Evolutionary conservation across 768 basidiomycete species (phyloP), one percentile per base, ranked within the genome.

Genomic region (Podaxis pistillaris): DNA sequence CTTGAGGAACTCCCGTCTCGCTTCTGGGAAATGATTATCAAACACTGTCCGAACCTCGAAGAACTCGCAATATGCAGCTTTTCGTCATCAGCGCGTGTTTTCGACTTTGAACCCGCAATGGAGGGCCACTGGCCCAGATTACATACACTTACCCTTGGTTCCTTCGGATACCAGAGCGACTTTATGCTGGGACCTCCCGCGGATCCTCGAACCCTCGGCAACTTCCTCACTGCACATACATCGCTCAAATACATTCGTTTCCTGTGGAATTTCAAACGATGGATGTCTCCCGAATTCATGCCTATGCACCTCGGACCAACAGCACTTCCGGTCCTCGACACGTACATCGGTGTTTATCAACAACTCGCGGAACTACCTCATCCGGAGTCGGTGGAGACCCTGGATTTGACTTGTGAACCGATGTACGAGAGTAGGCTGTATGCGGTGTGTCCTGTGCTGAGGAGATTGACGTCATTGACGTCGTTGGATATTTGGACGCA

Each of bases 351-450:
- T 3, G 72, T 83, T 36, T 79, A 80, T 55, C 82, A 82, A 64
- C 81, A 83, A 57, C 72, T 83, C 6, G 72, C 74, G 0, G 70
- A 74, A 28, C 67, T 81, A 6, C 80, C 80, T 0, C 69, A 75
- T 56, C 72, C 72, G 3, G 62, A 65, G 33, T 68, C 68, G 3
- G 70, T 84, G 24, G 74, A 79, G 63, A 78, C 74, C 0, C 65
- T 84, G 15, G 81, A 83, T 63, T 70, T 84, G 9, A 83, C 81
- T 6, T 82, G 79, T 69, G 81, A 83, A 67, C 81, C 81, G 5
- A 68, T 82, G 2, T 80, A 80, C 51, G 74, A 77, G 55, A 70
- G 65, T 33, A 67, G 79, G 49, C 66, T 79, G 8, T 63, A 51
- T 4, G 68, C 68, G 9, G 70, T 81, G 1, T 76, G 75, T 53